Evolutionary conservation across 371 early-diverging fungal genomes (phyloP).

Genomic region (Mycotypha africana): DNA sequence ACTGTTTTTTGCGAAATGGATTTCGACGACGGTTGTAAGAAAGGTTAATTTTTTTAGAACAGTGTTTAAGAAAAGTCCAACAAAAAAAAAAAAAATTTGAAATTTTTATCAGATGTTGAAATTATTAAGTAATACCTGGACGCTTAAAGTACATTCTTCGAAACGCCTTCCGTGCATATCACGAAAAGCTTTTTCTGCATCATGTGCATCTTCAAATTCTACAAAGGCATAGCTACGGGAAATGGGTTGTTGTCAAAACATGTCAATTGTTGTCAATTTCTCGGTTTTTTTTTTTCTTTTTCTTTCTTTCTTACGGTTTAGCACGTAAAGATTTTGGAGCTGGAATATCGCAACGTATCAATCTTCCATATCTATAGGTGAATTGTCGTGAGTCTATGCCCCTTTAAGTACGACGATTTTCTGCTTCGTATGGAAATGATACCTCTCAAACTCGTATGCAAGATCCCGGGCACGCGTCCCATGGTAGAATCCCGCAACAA

Average conservation of each 20-base stretch:
- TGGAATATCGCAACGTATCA: slow-evolving; percentile 82
- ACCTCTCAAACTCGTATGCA: slow-evolving; percentile 85
- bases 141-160: slow-evolving; percentile 70
- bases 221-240: slow-evolving; percentile 79
- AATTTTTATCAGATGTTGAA: slow-evolving; percentile 4
- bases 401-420: no score
- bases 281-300: neutral
- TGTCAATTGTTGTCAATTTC: neutral
- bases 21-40: no score
- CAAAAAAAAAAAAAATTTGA: no score
- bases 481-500: slow-evolving; percentile 69
- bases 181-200: slow-evolving; percentile 84
- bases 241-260: no score
- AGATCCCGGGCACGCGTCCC: slow-evolving; percentile 73
- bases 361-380: slow-evolving; percentile 78
- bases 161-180: slow-evolving; percentile 85
- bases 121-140: slow-evolving; percentile 59
- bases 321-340: slow-evolving; percentile 61
- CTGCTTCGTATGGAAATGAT: no score
- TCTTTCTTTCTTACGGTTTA: slow-evolving; percentile 52
- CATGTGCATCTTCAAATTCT: slow-evolving; percentile 86
- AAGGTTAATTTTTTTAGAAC: neutral
- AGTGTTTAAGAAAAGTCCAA: no score
- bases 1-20: no score
- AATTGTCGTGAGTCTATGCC: no score